Evolutionary conservation across 257 asterid species (phyloP), one percentile per base, ranked within the genome.

Genomic region (Petrea volubilis): DNA sequence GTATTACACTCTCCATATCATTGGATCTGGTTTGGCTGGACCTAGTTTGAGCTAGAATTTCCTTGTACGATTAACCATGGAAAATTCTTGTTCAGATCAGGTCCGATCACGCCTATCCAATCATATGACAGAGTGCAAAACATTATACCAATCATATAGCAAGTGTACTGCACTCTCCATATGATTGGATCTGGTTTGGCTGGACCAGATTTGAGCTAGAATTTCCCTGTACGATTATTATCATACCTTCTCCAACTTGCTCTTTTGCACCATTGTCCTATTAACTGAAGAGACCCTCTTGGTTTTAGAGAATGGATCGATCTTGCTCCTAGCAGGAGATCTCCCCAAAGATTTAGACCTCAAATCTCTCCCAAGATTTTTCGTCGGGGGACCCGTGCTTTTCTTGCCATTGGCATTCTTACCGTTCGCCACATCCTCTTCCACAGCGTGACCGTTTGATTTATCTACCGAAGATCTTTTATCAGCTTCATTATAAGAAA

Each of bases 221-320:
- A 33, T 33, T 33, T 38, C n/a, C n/a, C 41, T 75, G 18, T 18
- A 51, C 13, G 34, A 36, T 29, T 12, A 31, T 27, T 1, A 24
- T 85, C n/a, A n/a, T n/a, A 91, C 97, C 97, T 68, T 85, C 71
- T 83, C 82, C 36, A 84, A 46, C 90, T 85, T 91, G 91, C 85
- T 78, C 91, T 87, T 91, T 5, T 73, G 89, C 59, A 58, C 61
- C 68, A 77, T 67, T 33, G 69, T 63, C 78, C 86, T 88, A 60
- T 75, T 81, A 10, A 84, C 55, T 23, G 96, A 70, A 71, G 87
- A 74, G 53, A 77, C 62, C 83, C 76, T 90, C 82, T 85, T 88
- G 82, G 65, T 81, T 77, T 81, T 83, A 10, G 87, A 44, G 43
- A 51, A 68, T 1, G 72, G 53, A 63, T 83, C 88, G 0, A 33